Evolutionary conservation across 345 rosid species (phyloP).

Genomic region (Dimocarpus longan): DNA sequence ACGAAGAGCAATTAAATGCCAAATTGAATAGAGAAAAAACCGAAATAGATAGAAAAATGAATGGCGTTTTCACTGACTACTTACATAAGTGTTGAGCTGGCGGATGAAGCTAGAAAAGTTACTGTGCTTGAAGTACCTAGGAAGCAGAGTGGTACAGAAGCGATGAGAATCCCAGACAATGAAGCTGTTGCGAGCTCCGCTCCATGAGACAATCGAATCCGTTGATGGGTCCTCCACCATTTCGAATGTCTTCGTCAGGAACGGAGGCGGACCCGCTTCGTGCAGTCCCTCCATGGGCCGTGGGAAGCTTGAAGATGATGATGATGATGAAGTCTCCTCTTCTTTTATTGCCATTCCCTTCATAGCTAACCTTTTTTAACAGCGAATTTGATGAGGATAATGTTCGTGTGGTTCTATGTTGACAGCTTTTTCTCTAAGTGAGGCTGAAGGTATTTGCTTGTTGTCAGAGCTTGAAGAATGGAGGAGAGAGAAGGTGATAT

Average conservation of each 20-base stretch:
- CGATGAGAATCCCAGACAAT: conserved; percentile 64
- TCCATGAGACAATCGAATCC: conserved; percentile 69
- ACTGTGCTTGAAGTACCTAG: conserved; percentile 67
- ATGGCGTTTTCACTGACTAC: conserved; percentile 9
- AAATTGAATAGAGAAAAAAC: conserved; percentile 13
- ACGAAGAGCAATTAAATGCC: not conserved
- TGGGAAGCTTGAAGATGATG: conserved; percentile 48
- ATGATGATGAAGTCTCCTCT: conserved; percentile 52
- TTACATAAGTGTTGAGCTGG: conserved; percentile 81
- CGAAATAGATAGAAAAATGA: not conserved
- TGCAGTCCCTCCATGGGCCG: conserved; percentile 71
- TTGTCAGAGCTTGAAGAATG: not conserved
- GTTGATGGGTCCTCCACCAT: conserved; percentile 71
- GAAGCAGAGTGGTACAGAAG: conserved; percentile 57
- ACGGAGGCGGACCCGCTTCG: conserved; percentile 80
- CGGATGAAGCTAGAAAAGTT: conserved; percentile 80
- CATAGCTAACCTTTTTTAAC: conserved; percentile 21
- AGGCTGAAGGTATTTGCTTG: too few relatives aligned
- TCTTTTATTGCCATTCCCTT: conserved; percentile 38
- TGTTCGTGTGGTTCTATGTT: not conserved
- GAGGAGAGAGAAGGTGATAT: conserved; percentile 3
- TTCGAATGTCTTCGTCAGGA: conserved; percentile 69
- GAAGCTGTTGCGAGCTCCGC: conserved; percentile 59
- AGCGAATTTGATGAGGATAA: too few relatives aligned
- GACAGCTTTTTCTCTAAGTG: too few relatives aligned